phyloP scores from a whole-genome alignment of 2,329 filamentous ascomycete species.

The Pseudogymnoascus pannorum region DNA sequence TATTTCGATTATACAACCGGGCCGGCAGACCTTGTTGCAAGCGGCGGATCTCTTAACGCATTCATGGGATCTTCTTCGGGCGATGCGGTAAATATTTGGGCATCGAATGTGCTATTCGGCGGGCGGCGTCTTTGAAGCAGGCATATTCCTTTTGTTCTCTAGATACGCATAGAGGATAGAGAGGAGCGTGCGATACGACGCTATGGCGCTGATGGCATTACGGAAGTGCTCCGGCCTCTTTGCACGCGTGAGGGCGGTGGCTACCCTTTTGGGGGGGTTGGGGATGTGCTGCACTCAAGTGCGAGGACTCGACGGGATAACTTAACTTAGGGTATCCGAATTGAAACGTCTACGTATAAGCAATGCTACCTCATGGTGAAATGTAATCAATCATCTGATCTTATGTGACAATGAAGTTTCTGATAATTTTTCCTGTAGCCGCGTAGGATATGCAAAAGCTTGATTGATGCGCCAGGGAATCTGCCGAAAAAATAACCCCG shows the following conservation, averaged over 20 bases:
- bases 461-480: neutral
- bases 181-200: slow-evolving; percentile 7
- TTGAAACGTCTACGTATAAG: slow-evolving; percentile 7
- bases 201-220: slow-evolving; percentile 8
- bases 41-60: slow-evolving; percentile 7
- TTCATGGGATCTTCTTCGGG: slow-evolving; percentile 7
- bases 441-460: neutral
- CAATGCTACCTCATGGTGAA: neutral
- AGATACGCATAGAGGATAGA: slow-evolving; percentile 3
- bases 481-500: neutral
- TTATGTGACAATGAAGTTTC: neutral
- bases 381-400: too few species aligned
- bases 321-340: slow-evolving; percentile 4
- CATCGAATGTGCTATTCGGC: slow-evolving; percentile 3
- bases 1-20: neutral
- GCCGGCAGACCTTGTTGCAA: slow-evolving; percentile 2
- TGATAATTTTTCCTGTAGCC: neutral
- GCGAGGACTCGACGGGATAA: slow-evolving; percentile 7
- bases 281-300: slow-evolving; percentile 5
- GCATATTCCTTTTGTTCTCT: slow-evolving; percentile 9
- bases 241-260: slow-evolving; percentile 5
- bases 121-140: slow-evolving; percentile 8
- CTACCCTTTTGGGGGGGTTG: neutral
- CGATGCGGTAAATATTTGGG: slow-evolving; percentile 8
- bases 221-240: slow-evolving; percentile 8